Conservation (phyloP, 352 stramenopile species). For the Albugo candida region DNA sequence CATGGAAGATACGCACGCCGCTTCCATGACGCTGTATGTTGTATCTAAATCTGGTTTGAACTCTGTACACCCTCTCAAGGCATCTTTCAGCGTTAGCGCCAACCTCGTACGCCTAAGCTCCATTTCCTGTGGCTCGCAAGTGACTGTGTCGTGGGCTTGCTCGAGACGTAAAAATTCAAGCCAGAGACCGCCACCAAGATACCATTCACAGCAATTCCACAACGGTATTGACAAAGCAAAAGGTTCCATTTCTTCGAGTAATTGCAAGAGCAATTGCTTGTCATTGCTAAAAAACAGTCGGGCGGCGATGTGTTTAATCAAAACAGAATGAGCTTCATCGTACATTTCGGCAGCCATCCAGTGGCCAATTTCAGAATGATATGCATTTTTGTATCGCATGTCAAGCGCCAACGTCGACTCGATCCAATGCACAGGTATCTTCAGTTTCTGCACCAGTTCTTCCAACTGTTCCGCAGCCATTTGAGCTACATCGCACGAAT, state of each 20-base stretch:
- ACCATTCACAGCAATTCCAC: constrained; percentile 30
- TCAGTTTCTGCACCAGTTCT: constrained; percentile 25
- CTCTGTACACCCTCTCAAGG: too few relatives aligned
- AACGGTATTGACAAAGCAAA: constrained; percentile 26
- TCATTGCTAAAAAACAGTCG: constrained; percentile 41
- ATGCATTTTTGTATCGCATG: constrained; percentile 21
- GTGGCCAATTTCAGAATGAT: constrained; percentile 46
- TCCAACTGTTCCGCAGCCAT: constrained; percentile 23
- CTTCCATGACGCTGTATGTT: too few relatives aligned
- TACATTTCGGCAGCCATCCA: constrained; percentile 43
- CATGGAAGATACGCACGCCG: too few relatives aligned
- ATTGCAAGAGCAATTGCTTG: constrained; percentile 26
- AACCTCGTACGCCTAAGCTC: too few relatives aligned
- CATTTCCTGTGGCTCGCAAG: too few relatives aligned
- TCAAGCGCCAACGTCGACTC: constrained; percentile 44
- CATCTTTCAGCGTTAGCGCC: too few relatives aligned
- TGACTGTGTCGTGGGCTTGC: neutral
- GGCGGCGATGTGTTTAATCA: constrained; percentile 37
- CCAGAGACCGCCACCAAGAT: constrained; percentile 34
- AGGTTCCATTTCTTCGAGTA: constrained; percentile 40
- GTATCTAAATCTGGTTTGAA: too few relatives aligned
- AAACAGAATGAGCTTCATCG: constrained; percentile 35
- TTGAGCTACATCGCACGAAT: constrained; percentile 22
- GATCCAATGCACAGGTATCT: constrained; percentile 39
- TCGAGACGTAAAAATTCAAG: constrained; percentile 57